These are phyloP conservation scores for Colletotrichum sp. DNA, from an alignment of 2,329 filamentous ascomycete genomes.

Conservation along the genomic window DNA sequence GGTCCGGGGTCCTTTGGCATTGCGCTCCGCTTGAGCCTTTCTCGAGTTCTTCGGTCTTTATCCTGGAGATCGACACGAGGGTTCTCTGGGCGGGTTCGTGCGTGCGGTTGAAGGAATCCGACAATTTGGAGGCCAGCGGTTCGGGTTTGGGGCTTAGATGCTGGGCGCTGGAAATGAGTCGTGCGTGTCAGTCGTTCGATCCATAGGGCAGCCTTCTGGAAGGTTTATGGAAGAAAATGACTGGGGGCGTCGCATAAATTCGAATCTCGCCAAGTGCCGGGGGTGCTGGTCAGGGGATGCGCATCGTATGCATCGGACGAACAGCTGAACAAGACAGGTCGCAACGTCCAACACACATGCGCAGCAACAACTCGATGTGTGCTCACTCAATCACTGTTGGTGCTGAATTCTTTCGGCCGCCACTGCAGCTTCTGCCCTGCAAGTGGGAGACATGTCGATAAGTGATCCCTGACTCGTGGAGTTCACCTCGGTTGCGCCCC, in stretches of 20 bases:
- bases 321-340: not conserved
- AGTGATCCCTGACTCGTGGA: not conserved
- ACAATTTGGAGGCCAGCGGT: not conserved
- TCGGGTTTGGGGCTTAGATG: constrained; percentile 3
- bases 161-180: not conserved
- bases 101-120: not conserved
- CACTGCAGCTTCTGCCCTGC: not conserved
- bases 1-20: not conserved
- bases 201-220: constrained; percentile 1
- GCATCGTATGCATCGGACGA: constrained; percentile 14
- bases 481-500: not conserved
- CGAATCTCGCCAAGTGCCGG: constrained; percentile 11
- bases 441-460: not conserved
- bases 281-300: not conserved
- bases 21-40: not conserved
- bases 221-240: not conserved
- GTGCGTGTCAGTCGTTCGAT: not conserved
- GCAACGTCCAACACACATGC: not conserved
- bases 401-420: not conserved
- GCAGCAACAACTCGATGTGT: not conserved
- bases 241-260: not conserved
- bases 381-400: not conserved
- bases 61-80: constrained; percentile 12
- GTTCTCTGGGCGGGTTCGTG: not conserved
- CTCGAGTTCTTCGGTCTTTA: not conserved